Base-by-base conservation (phyloP, 768 basidiomycete genomes). In the Suillus brevipes region DNA sequence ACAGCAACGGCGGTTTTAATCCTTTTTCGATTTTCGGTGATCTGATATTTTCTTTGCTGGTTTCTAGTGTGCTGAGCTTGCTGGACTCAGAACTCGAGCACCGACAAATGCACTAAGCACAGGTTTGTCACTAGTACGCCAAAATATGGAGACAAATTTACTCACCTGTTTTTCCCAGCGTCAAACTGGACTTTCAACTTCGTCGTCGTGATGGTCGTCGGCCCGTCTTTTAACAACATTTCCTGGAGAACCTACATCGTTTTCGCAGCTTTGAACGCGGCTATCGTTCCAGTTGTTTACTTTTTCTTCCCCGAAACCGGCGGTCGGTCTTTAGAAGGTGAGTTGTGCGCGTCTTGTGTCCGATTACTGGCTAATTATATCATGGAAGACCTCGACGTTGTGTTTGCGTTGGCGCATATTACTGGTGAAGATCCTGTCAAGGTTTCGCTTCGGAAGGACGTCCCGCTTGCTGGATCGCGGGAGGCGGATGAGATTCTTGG, bases 401-500 rank as follows among this genome's bases (percentile, higher is more conserved):
- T 78, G 12, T 77, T 78, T 66, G 77, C 76, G 12, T 62, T 78
- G 7, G 77, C 77, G 2, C 69, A 78, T 66, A 72, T 67, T 42
- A 75, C 77, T 60, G 74, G 75, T 18, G 72, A 77, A 3, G 77
- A 75, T 2, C 77, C 77, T 9, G 77, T 78, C 16, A 60, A 62
- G 47, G 77, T 78, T 1, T 78, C 77, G 10, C 68, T 78, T 18
- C 68, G 77, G 34, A 75, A 76, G 53, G 73, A 77, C 23, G 57
- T 78, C 3, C 77, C 77, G 16, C 64, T 65, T 1, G 77, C 77
- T 20, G 77, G 77, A 12, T 73, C 77, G 0, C 74, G 70, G 10
- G 77, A 78, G 61, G 77, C 77, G 5, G 77, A 78, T 58, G 72
- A 70, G 67, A 78, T 78, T 34, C 67, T 78, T 20, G 77, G 77